Base-by-base conservation (phyloP, 306 rosid genomes). In the Prunus dulcis region DNA sequence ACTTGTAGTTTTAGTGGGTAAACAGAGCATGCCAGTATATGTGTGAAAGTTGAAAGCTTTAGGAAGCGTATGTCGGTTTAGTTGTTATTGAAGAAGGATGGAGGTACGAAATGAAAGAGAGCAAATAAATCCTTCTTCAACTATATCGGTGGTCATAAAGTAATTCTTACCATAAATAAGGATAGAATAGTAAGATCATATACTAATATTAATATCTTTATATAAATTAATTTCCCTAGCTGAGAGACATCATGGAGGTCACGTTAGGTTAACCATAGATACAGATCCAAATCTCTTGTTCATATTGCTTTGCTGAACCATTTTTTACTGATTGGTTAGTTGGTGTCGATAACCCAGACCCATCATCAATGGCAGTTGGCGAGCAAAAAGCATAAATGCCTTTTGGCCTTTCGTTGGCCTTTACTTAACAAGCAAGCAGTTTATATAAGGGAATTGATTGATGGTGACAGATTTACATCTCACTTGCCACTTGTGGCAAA, bases 181-280 rank as follows among this genome's bases (percentile, higher is more conserved):
- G 75, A 20, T 71, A 13, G 19, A 62, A 28, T 15, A 1, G 41
- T 62, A 62, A 62, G 15, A 0, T 7, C 17, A 0, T 12, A 22
- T 25, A 23, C 34, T 49, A 52, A 38, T 38, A 38, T 9, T 71
- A 22, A 25, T 32, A 71, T 71, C 46, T 51, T 11, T 19, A 2
- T 6, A 6, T 38, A 69, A 45, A 49, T 58, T 43, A 10, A 19
- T 10, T 50, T 19, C 13, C 66, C 27, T 49, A 43, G 23, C 25
- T 45, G 65, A 67, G 67, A 41, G 67, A 41, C 67, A 72, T 72
- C 68, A 73, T 73, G 57, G 19, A 58, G 27, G 45, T 32, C 77
- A 73, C 77, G 57, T 58, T 58, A 73, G 57, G 60, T 51, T 25
- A 41, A 28, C 17, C 8, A 20, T 34, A 55, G 52, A 71, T 32